Evolutionary conservation across 768 basidiomycete species (phyloP).

Genomic region (Dacryopinax primogenitus): DNA sequence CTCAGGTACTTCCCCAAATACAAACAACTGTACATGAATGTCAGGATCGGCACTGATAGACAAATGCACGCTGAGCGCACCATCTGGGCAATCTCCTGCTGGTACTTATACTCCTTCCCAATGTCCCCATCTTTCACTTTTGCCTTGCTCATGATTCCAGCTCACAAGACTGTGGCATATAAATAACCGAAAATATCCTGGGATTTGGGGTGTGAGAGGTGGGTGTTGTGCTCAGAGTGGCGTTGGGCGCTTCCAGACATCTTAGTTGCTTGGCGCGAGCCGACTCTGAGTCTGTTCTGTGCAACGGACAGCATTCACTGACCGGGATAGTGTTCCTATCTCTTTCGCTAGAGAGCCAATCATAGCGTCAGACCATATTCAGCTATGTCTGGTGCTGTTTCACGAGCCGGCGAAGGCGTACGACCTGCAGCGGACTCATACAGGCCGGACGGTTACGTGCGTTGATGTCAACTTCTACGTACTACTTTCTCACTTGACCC

Average conservation of each 20-base stretch:
- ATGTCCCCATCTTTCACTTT: constrained; percentile 16
- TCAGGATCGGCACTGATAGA: neutral
- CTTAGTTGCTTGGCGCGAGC: neutral
- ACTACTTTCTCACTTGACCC: constrained; percentile 9
- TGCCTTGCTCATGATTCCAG: constrained; percentile 16
- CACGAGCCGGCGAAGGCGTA: neutral
- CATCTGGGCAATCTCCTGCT: constrained; percentile 90
- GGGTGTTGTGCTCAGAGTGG: neutral
- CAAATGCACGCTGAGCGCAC: constrained; percentile 28
- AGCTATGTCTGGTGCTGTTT: neutral
- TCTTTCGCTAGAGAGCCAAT: no score
- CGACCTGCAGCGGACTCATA: constrained; percentile 27
- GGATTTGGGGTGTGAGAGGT: neutral
- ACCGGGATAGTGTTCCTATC: no score
- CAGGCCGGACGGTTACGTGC: constrained; percentile 31
- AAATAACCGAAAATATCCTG: neutral
- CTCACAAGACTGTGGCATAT: neutral
- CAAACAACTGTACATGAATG: constrained; percentile 63
- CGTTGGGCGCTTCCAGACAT: neutral
- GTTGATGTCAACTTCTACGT: neutral
- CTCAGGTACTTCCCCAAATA: constrained; percentile 90
- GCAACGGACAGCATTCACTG: neutral
- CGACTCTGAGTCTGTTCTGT: neutral
- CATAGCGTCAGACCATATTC: no score
- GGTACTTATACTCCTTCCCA: constrained; percentile 56